Evolutionary conservation across 1,139 yeast species (phyloP), one percentile per base, ranked within the genome.

Genomic region (Kluyveromyces sp.): DNA sequence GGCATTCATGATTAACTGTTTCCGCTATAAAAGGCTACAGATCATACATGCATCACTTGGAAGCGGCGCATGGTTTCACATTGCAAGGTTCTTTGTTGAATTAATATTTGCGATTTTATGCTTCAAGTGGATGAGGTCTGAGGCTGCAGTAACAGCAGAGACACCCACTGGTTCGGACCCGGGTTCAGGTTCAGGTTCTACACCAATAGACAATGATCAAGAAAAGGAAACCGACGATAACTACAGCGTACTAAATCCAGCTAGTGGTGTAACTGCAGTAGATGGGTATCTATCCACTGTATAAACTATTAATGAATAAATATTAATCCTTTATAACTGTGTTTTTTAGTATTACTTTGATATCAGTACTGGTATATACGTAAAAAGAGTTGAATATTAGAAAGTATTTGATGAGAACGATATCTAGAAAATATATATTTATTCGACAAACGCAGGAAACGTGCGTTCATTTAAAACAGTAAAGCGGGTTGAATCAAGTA

Each of bases 21-120:
- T 41, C 39, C 37, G 43, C 25, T 41, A 41, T 34, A 41, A 35
- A 25, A 34, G 39, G 15, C 25, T 35, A 10, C 43, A 41, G 25
- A 41, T 41, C 30, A 29, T 41, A 3, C 38, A 34, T 28, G 43
- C 43, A 28, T 35, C 38, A 4, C 34, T 42, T 15, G 45, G 45
- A 37, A 30, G 31, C 5, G 45, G 45, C 28, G 29, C 37, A n/a
- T 36, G 37, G 30, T 42, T 42, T 25, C 39, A 36, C 39, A 25
- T 42, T 7, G 31, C 40, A 3, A 29, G 36, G 25, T 37, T 42
- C 37, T 28, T 42, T 25, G 36, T 37, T 35, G 40, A 42, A 21
- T 27, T 42, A 4, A 26, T 41, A 28, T 41, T 41, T 31, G 30
- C 43, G 7, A 27, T 27, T n/a, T 21, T 41, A 28, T 41, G 43